Evolutionary conservation across 345 rosid genomes (phyloP).

Genomic region (Populus euphratica): DNA sequence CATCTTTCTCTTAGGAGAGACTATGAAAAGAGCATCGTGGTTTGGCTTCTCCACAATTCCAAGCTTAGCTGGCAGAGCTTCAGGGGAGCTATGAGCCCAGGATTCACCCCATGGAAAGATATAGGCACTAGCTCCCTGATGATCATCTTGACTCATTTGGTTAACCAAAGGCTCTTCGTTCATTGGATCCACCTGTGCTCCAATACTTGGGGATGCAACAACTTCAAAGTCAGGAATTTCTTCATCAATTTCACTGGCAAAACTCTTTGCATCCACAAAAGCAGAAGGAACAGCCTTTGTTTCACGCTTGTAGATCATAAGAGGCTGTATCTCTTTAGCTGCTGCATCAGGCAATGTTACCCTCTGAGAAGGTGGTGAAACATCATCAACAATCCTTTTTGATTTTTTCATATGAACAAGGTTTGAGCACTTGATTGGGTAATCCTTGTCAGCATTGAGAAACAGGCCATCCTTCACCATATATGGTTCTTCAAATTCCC

Average conservation of each 20-base stretch:
- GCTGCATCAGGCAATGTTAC: constrained; percentile 31
- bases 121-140: constrained; percentile 25
- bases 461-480: constrained; percentile 88
- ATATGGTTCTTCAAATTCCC: constrained; percentile 84
- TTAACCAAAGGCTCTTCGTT: constrained; percentile 27
- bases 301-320: constrained; percentile 27
- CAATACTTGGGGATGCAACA: constrained; percentile 37
- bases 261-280: constrained; percentile 31
- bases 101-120: constrained; percentile 37
- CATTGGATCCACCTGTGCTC: constrained; percentile 24
- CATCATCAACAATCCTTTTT: constrained; percentile 59
- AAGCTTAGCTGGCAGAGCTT: constrained; percentile 31
- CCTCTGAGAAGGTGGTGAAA: constrained; percentile 36
- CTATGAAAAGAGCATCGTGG: constrained; percentile 19
- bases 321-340: constrained; percentile 31
- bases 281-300: constrained; percentile 25
- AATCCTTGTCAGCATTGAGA: constrained; percentile 71
- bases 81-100: constrained; percentile 35
- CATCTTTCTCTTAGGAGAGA: constrained; percentile 33
- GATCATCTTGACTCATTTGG: constrained; percentile 33
- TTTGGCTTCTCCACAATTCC: constrained; percentile 34
- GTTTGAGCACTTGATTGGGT: constrained; percentile 72
- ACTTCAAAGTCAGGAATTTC: constrained; percentile 44
- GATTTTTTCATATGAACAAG: constrained; percentile 80
- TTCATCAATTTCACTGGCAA: constrained; percentile 32